phyloP scores from a whole-genome alignment of 495 filamentous ascomycete genomes.

The Letharia lupina region DNA sequence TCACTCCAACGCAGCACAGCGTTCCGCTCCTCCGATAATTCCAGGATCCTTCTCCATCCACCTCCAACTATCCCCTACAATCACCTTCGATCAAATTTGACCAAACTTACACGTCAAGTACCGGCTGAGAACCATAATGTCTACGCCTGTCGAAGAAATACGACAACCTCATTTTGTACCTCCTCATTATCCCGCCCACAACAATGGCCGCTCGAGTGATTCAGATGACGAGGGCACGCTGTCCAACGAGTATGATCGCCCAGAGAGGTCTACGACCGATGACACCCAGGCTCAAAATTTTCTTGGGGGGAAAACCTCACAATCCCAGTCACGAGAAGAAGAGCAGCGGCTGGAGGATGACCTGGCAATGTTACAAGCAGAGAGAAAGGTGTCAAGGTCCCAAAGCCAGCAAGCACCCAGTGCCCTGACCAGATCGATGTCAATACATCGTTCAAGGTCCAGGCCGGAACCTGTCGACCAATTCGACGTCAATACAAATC shows the following conservation, averaged over 20 bases:
- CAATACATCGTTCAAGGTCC: slow-evolving; percentile 38
- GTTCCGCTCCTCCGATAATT: neutral
- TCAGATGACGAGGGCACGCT: slow-evolving; percentile 34
- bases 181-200: slow-evolving; percentile 14
- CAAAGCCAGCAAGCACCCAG: slow-evolving; percentile 36
- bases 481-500: slow-evolving; percentile 70
- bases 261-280: slow-evolving; percentile 33
- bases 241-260: slow-evolving; percentile 25
- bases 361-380: slow-evolving; percentile 70
- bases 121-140: slow-evolving; percentile 35
- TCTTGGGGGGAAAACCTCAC: slow-evolving; percentile 33
- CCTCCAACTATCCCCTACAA: neutral
- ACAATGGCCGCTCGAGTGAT: slow-evolving; percentile 27
- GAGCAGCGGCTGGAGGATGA: slow-evolving; percentile 74
- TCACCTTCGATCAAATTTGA: neutral
- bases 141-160: slow-evolving; percentile 43
- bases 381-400: slow-evolving; percentile 58
- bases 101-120: neutral
- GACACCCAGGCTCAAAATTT: slow-evolving; percentile 24
- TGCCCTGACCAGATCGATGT: slow-evolving; percentile 30
- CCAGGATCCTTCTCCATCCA: neutral
- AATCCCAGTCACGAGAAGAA: slow-evolving; percentile 53
- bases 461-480: slow-evolving; percentile 64
- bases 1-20: neutral
- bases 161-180: slow-evolving; percentile 31